phyloP scores from a whole-genome alignment of 2,329 filamentous ascomycete genomes.

The Elsinoe perseae region DNA sequence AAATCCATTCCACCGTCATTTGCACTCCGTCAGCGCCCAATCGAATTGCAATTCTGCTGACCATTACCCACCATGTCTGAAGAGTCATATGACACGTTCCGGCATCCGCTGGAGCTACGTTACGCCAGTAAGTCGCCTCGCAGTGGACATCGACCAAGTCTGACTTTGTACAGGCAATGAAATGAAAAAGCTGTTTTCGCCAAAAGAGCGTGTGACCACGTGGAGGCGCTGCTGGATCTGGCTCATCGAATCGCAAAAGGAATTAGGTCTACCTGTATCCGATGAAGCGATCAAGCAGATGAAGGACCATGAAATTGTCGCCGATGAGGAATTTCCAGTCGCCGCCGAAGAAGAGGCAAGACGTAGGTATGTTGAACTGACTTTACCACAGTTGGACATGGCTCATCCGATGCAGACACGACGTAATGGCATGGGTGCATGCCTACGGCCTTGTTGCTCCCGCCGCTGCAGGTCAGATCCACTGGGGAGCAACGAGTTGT shows the following conservation, averaged over 20 bases:
- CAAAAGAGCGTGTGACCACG: conserved; percentile 63
- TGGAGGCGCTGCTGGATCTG: conserved; percentile 83
- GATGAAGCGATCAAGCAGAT: conserved; percentile 50
- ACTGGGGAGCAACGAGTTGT: conserved; percentile 60
- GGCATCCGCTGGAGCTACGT: conserved; percentile 21
- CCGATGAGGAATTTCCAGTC: conserved; percentile 42
- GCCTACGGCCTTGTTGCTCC: conserved; percentile 65
- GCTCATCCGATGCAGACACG: conserved; percentile 26
- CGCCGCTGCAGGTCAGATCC: conserved; percentile 74
- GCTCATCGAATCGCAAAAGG: conserved; percentile 74
- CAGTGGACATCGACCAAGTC: neutral
- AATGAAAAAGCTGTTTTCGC: conserved; percentile 74
- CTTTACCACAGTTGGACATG: too few relatives aligned
- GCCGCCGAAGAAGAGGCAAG: conserved; percentile 44
- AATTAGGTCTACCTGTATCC: conserved; percentile 69
- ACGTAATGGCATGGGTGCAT: conserved; percentile 50
- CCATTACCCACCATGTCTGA: conserved; percentile 16
- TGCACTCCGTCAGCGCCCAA: neutral
- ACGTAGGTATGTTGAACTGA: conserved; percentile 19
- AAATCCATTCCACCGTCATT: neutral
- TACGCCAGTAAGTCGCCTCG: conserved; percentile 19
- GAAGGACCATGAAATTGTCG: conserved; percentile 37
- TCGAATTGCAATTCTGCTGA: neutral
- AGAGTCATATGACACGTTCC: conserved; percentile 20
- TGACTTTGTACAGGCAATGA: conserved; percentile 37